Evolutionary conservation across 2,329 filamentous ascomycete species (phyloP).

Genomic region (Alternaria sp.): DNA sequence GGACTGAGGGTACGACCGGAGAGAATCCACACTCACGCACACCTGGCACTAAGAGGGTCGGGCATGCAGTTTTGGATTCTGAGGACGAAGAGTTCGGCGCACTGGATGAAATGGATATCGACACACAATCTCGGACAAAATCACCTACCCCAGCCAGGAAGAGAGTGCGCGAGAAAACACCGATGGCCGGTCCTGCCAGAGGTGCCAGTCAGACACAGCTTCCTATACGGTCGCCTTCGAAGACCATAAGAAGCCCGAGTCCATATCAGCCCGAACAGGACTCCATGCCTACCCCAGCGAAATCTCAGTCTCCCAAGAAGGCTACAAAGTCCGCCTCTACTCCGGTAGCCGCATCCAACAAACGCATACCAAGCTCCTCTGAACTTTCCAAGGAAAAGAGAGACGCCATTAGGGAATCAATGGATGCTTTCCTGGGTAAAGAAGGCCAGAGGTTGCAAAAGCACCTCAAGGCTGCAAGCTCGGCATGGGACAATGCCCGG

Average conservation of each 20-base stretch:
- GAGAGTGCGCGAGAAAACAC: slow-evolving; percentile 23
- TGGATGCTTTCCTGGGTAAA: slow-evolving; percentile 37
- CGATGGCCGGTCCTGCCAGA: slow-evolving; percentile 22
- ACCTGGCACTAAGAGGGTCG: slow-evolving; percentile 28
- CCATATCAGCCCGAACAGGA: slow-evolving; percentile 27
- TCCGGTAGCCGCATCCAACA: slow-evolving; percentile 7
- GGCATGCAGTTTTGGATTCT: slow-evolving; percentile 41
- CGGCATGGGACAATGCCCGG: slow-evolving; percentile 40
- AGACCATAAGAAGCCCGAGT: slow-evolving; percentile 28
- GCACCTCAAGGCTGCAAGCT: slow-evolving; percentile 35
- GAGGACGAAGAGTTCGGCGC: slow-evolving; percentile 46
- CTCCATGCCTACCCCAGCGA: slow-evolving; percentile 31
- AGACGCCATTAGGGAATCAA: slow-evolving; percentile 27
- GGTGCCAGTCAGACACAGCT: slow-evolving; percentile 25
- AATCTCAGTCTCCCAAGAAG: slow-evolving; percentile 33
- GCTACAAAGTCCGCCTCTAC: slow-evolving; percentile 13
- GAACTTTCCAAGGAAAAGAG: slow-evolving; percentile 41
- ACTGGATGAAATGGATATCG: slow-evolving; percentile 41
- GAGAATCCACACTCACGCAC: slow-evolving; percentile 17
- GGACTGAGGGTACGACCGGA: background rate
- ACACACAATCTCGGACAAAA: slow-evolving; percentile 20
- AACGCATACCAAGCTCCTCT: slow-evolving; percentile 29
- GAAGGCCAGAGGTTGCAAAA: slow-evolving; percentile 37
- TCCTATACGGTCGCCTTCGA: slow-evolving; percentile 41
- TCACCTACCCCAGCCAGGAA: slow-evolving; percentile 21